Conservation (phyloP, 805 yeast species). For the Scheffersomyces spartinae region DNA sequence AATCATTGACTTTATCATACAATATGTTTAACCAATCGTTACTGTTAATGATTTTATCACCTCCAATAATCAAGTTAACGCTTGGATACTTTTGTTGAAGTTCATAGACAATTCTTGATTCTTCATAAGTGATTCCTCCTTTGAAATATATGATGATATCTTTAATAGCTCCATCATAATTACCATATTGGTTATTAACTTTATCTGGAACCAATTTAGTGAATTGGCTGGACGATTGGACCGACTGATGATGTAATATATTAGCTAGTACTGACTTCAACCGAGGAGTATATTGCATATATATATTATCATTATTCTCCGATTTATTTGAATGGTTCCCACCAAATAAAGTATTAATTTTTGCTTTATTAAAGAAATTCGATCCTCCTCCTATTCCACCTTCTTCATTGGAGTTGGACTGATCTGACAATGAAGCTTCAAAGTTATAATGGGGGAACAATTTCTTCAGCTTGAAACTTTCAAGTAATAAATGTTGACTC, state of each 20-base stretch:
- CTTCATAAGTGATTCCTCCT: slow-evolving; percentile 92
- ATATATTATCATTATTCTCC: slow-evolving; percentile 58
- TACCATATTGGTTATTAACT: slow-evolving; percentile 16
- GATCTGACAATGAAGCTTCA: too few species aligned
- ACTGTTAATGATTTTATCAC: slow-evolving; percentile 32
- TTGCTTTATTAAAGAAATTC: too few species aligned
- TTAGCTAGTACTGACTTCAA: slow-evolving; percentile 42
- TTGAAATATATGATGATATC: slow-evolving; percentile 63
- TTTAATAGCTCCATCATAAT: slow-evolving; percentile 31
- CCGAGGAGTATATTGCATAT: slow-evolving; percentile 85
- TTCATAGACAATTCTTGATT: slow-evolving; percentile 71
- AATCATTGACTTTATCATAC: slow-evolving; percentile 18
- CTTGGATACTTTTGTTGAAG: slow-evolving; percentile 46
- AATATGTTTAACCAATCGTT: slow-evolving; percentile 19
- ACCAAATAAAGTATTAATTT: too few species aligned
- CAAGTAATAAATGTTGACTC: slow-evolving; percentile 19
- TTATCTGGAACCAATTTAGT: slow-evolving; percentile 30
- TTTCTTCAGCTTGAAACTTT: too few species aligned
- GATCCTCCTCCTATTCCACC: too few species aligned
- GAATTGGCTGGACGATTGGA: too few species aligned
- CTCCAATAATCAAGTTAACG: slow-evolving; percentile 70
- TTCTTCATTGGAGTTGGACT: too few species aligned
- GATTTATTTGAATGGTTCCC: too few species aligned
- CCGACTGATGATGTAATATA: too few species aligned
- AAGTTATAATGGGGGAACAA: too few species aligned